Conservation (phyloP, 192 early-diverging fungal species). For the Anaeromyces robustus region DNA sequence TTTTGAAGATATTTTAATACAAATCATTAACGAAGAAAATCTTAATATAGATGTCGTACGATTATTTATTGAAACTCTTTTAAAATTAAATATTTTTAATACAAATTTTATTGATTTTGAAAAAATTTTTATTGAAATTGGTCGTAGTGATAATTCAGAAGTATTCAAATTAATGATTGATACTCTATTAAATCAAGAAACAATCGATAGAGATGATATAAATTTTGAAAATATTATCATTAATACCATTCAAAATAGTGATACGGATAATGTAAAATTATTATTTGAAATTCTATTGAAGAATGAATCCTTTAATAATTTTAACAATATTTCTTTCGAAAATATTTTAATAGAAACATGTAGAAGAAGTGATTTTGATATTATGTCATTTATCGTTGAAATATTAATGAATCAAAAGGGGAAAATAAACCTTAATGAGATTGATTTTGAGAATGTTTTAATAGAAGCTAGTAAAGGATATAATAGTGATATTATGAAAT, state of each 20-base stretch:
- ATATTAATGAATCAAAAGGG: background rate
- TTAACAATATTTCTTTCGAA: background rate
- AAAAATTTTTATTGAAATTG: background rate
- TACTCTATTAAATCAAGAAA: background rate
- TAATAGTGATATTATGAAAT: background rate
- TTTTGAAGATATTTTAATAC: background rate
- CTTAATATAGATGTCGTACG: background rate
- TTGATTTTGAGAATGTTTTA: background rate
- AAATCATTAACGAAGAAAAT: background rate
- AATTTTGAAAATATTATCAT: background rate
- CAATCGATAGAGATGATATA: background rate
- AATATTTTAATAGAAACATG: background rate
- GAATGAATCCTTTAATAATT: background rate
- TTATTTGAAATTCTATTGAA: background rate
- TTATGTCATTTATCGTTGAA: background rate
- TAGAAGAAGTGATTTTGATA: background rate
- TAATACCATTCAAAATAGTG: background rate
- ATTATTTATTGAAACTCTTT: background rate
- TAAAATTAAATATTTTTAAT: background rate
- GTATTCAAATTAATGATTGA: background rate
- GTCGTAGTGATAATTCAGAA: background rate
- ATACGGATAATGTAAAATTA: background rate
- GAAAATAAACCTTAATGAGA: background rate
- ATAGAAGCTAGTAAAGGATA: background rate
- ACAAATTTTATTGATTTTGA: background rate